A percentile compares a stretch with the other conserved stretches of the same genome.
Evolutionary conservation across 768 basidiomycete genomes (phyloP).

Genomic region (Podaxis pistillaris): DNA sequence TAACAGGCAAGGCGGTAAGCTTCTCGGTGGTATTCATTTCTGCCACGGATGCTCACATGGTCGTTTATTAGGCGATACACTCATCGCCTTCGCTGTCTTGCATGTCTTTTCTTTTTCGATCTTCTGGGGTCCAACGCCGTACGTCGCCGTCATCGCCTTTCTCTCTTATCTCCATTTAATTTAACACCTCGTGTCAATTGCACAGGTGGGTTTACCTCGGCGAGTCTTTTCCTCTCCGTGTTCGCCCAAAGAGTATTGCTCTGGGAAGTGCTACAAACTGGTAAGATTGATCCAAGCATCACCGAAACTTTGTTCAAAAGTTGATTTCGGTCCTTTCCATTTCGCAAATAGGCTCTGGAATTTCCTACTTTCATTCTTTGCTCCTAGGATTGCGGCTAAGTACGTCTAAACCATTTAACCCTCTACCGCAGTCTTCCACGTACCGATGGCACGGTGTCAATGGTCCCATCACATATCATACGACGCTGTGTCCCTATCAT

Average conservation of each 20-base stretch:
- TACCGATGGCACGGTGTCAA: background rate
- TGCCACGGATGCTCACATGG: background rate
- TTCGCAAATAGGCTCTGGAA: conserved; percentile 50
- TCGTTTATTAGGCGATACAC: conserved; percentile 44
- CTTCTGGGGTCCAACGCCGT: conserved; percentile 77
- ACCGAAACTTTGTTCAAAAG: background rate
- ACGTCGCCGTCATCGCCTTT: conserved; percentile 17
- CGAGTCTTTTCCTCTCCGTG: conserved; percentile 79
- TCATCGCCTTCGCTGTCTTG: conserved; percentile 77
- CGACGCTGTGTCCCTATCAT: background rate
- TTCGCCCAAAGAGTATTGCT: conserved; percentile 76
- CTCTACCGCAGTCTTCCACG: background rate
- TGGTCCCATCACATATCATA: background rate
- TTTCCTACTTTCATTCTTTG: conserved; percentile 71
- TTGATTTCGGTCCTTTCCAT: background rate
- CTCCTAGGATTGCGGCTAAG: conserved; percentile 62
- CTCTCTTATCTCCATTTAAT: background rate
- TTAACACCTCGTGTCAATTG: background rate
- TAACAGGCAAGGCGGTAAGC: conserved; percentile 52
- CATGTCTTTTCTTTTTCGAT: conserved; percentile 71
- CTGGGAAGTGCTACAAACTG: conserved; percentile 58
- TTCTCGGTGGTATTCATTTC: background rate
- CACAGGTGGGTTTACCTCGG: conserved; percentile 66
- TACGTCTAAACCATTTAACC: conserved; percentile 23
- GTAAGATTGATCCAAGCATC: conserved; percentile 18